Base-by-base conservation (phyloP, 371 early-diverging fungal genomes). In the Mucor ambiguus region DNA sequence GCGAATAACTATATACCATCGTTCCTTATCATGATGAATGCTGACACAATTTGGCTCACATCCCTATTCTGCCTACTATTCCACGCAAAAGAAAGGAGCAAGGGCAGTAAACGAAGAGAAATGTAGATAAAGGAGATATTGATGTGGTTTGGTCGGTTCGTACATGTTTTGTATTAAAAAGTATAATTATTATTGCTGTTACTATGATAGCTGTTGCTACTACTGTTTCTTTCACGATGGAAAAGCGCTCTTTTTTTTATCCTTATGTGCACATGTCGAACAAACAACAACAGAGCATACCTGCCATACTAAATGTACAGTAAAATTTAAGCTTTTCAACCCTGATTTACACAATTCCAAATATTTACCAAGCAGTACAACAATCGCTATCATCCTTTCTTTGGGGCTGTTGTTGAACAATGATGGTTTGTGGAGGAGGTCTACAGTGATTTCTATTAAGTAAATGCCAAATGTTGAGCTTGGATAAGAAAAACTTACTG, bases 321-420 rank as follows among this genome's bases (percentile, higher is more conserved):
- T 18, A 26, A 32, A 30, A 26, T n/a, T 30, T 38, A 56, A 55
- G 46, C 46, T 46, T 46, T 46, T 46, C 9, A 20, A 37, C 16
- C 41, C 12, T 33, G 12, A 14, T 20, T 43, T 56, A 18, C 32
- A 18, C 12, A 46, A 26, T 9, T 8, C 8, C 1, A 60, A 35
- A n/a, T 4, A n/a, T 22, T 65, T 71, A 75, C 75, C 75, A 76
- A 41, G 74, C 76, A 61, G 71, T 70, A 66, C 76, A 76, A 30
- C 76, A 76, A 38, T 64, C 70, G 55, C 41, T 37, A 63, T 76
- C 69, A 59, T 76, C 68, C 8, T 61, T 41, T 16, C 43, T 60
- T 38, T 62, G 76, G 26, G 70, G 70, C 63, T 70, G 70, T 41
- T 76, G 76, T 49, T 76, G 76, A 56, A 76, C 56, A 41, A 70